phyloP scores from a whole-genome alignment of 2,329 filamentous ascomycete species.

The Penicillium sumatraense region DNA sequence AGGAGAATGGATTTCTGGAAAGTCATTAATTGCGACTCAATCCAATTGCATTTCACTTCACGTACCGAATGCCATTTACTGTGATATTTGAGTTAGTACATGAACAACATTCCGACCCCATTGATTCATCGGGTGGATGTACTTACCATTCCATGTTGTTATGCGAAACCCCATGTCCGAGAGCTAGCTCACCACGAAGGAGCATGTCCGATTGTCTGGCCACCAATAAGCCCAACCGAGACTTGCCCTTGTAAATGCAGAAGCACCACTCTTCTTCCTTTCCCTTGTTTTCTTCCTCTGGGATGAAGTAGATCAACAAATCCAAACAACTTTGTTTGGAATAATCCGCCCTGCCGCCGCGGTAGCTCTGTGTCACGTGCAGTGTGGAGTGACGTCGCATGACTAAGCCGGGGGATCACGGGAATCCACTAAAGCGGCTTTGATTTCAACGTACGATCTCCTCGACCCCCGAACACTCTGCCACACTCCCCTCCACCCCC shows the following conservation, averaged over 20 bases:
- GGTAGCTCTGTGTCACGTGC: slow-evolving; percentile 18
- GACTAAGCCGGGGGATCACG: slow-evolving; percentile 33
- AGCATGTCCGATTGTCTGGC: slow-evolving; percentile 10
- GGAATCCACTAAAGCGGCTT: slow-evolving; percentile 31
- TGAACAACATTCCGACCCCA: neutral
- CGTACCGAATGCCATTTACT: slow-evolving; percentile 80
- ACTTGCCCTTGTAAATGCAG: neutral
- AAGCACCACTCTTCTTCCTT: neutral
- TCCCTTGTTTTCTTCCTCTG: no score
- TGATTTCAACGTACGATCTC: slow-evolving; percentile 29
- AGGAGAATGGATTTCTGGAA: slow-evolving; percentile 73
- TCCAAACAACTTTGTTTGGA: no score
- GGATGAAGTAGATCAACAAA: no score
- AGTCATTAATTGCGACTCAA: neutral
- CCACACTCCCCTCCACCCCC: slow-evolving; percentile 24
- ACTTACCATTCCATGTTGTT: slow-evolving; percentile 81
- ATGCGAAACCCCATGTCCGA: slow-evolving; percentile 74
- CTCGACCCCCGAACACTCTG: slow-evolving; percentile 18
- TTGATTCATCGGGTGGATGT: neutral
- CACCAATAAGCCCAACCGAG: neutral
- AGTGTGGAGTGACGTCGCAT: slow-evolving; percentile 26
- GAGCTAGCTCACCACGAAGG: slow-evolving; percentile 7
- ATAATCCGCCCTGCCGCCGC: neutral
- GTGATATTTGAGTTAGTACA: neutral
- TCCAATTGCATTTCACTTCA: neutral